Conservation (phyloP, 2,329 filamentous ascomycete genomes). For the Chaetomiaceae sp. region DNA sequence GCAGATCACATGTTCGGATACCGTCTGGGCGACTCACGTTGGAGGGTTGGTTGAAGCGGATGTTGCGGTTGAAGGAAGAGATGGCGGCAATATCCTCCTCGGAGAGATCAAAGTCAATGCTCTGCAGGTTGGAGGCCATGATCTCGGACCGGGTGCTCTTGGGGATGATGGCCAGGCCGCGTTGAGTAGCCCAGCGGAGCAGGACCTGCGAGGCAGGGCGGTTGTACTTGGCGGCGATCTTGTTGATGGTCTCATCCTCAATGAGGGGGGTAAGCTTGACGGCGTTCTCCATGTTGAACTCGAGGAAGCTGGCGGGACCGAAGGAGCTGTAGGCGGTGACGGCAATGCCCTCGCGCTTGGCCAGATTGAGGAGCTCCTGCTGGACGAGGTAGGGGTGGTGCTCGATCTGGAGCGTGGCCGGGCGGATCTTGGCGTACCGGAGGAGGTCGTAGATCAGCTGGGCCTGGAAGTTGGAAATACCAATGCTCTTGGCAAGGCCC, state of each 20-base stretch:
- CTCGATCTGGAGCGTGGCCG: conserved; percentile 80
- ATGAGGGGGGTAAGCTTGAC: conserved; percentile 64
- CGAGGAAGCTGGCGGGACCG: conserved; percentile 72
- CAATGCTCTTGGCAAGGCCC: conserved; percentile 68
- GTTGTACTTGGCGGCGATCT: conserved; percentile 63
- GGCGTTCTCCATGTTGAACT: conserved; percentile 68
- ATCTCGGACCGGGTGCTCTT: conserved; percentile 58
- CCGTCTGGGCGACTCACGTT: conserved; percentile 23
- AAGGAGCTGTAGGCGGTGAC: conserved; percentile 84
- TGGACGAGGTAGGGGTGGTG: conserved; percentile 87
- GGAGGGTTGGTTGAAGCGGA: conserved; percentile 73
- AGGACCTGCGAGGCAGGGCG: conserved; percentile 77
- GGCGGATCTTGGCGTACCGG: conserved; percentile 68
- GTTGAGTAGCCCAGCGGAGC: conserved; percentile 82
- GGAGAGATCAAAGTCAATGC: conserved; percentile 61
- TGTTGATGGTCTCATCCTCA: conserved; percentile 61
- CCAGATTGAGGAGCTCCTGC: conserved; percentile 63
- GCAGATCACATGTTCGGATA: neutral
- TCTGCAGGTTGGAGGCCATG: conserved; percentile 64
- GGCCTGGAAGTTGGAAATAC: conserved; percentile 78
- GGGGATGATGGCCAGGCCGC: conserved; percentile 74
- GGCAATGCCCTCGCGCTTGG: conserved; percentile 63
- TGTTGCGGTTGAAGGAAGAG: conserved; percentile 56
- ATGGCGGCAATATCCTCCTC: conserved; percentile 65
- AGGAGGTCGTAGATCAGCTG: conserved; percentile 75